A percentile compares a stretch with the other conserved stretches of the same genome.
Conservation (phyloP, 345 rosid species). For the Aegle marmelos region DNA sequence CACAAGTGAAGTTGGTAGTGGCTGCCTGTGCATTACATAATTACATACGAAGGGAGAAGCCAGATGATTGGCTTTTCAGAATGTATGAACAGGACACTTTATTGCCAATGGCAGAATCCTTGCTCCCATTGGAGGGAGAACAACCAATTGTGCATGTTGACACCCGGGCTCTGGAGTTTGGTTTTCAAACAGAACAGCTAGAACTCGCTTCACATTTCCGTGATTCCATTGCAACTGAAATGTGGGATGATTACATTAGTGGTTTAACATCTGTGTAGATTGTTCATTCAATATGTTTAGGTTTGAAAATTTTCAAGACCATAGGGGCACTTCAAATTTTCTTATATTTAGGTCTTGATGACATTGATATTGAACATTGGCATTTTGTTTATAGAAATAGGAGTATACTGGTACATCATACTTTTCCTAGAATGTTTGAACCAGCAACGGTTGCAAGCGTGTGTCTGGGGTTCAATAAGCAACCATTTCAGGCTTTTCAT, state of each 20-base stretch:
- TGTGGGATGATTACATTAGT: constrained; percentile 64
- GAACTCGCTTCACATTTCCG: constrained; percentile 50
- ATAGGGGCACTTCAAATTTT: not conserved
- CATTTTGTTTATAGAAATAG: constrained; percentile 20
- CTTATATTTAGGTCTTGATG: constrained; percentile 16
- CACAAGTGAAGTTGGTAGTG: constrained; percentile 82
- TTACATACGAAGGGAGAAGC: constrained; percentile 68
- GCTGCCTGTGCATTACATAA: constrained; percentile 85
- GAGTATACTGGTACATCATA: constrained; percentile 14
- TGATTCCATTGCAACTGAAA: constrained; percentile 59
- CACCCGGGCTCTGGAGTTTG: constrained; percentile 31
- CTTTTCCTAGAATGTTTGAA: not conserved
- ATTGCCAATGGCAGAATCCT: constrained; percentile 36
- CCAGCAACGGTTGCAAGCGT: not conserved
- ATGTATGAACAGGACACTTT: constrained; percentile 42
- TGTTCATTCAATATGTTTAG: constrained; percentile 22
- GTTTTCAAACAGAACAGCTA: constrained; percentile 39
- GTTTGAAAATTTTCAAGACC: constrained; percentile 20
- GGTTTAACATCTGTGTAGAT: constrained; percentile 47
- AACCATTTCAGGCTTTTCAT: not conserved
- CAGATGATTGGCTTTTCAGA: constrained; percentile 63
- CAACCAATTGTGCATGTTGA: constrained; percentile 33
- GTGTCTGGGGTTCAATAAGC: not conserved
- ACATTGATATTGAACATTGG: constrained; percentile 27
- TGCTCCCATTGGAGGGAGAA: constrained; percentile 36